phyloP scores from a whole-genome alignment of 2,329 filamentous ascomycete genomes.

The Verticillium zaregamsianum region DNA sequence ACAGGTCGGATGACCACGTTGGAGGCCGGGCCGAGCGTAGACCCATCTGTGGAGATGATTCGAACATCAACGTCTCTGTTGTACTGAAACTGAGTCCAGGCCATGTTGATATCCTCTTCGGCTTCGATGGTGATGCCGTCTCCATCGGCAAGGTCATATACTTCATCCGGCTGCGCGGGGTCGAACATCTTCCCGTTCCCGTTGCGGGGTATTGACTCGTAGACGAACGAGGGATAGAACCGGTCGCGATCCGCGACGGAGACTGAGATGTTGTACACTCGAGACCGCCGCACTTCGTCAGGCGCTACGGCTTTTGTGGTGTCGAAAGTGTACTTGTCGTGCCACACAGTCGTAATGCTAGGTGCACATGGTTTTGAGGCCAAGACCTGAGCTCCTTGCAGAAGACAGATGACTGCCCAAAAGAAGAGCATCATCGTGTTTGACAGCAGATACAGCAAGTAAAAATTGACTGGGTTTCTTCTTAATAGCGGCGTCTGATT shows the following conservation, averaged over 20 bases:
- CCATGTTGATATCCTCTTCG: constrained; percentile 25
- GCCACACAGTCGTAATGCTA: constrained; percentile 14
- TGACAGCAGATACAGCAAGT: too few species aligned
- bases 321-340: constrained; percentile 13
- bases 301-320: constrained; percentile 7
- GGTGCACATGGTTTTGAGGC: neutral
- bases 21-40: constrained; percentile 10
- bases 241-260: neutral
- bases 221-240: constrained; percentile 27
- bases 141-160: constrained; percentile 13
- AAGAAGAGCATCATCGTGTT: too few species aligned
- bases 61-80: constrained; percentile 18
- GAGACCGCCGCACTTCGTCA: constrained; percentile 15
- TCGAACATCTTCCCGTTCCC: constrained; percentile 25
- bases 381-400: neutral
- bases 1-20: constrained; percentile 24
- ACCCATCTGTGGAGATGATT: constrained; percentile 14
- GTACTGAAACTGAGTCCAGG: constrained; percentile 28
- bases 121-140: constrained; percentile 26
- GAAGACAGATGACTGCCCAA: neutral
- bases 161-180: constrained; percentile 15
- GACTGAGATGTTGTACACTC: constrained; percentile 11
- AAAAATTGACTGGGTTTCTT: too few species aligned
- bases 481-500: too few species aligned
- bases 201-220: constrained; percentile 29